These are phyloP conservation scores for Phytophthora meadii DNA, from an alignment of 352 stramenopile genomes.

Conservation along the genomic window DNA sequence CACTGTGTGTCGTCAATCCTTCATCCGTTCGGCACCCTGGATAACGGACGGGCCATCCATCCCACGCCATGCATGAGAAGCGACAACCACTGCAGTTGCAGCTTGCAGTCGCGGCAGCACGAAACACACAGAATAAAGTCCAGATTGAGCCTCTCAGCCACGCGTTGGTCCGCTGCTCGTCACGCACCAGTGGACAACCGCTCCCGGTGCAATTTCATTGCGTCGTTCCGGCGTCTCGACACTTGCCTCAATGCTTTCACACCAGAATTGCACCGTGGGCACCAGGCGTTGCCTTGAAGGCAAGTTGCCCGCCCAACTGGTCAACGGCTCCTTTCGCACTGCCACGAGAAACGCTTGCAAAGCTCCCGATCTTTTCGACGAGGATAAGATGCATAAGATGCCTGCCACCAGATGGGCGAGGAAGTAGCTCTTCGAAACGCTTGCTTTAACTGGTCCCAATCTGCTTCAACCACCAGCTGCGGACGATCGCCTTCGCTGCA, in stretches of 20 bases:
- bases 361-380: constrained; percentile 20
- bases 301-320: background rate
- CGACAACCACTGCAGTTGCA: no score
- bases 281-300: background rate
- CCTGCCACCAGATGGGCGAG: constrained; percentile 16
- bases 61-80: constrained; percentile 8
- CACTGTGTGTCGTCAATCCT: constrained; percentile 7
- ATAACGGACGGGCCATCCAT: constrained; percentile 20
- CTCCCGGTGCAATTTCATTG: constrained; percentile 6
- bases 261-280: constrained; percentile 8
- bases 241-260: constrained; percentile 5
- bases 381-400: constrained; percentile 13
- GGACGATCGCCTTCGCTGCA: constrained; percentile 4
- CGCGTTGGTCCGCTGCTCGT: constrained; percentile 1
- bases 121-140: constrained; percentile 1
- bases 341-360: background rate
- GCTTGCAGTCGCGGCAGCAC: no score
- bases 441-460: constrained; percentile 28
- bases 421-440: constrained; percentile 20
- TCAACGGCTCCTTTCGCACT: constrained; percentile 4
- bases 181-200: constrained; percentile 2
- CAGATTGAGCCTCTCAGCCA: background rate
- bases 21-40: constrained; percentile 21
- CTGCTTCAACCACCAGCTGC: constrained; percentile 7
- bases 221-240: constrained; percentile 8